These are phyloP conservation scores for Salix exigua DNA, from an alignment of 345 rosid species.

Conservation along the genomic window DNA sequence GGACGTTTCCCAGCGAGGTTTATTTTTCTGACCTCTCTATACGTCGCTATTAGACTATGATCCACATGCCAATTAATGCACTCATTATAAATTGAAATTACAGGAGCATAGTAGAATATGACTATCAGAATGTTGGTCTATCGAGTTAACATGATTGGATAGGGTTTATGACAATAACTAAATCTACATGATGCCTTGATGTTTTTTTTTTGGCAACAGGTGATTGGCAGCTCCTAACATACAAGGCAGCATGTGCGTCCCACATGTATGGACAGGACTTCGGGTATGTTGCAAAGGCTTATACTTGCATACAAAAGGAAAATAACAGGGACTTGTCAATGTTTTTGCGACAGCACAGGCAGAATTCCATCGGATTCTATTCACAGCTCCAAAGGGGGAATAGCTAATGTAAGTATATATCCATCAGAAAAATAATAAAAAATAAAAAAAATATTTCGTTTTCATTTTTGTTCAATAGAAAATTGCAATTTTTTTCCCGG, in stretches of 20 bases:
- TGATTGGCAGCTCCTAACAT: constrained; percentile 44
- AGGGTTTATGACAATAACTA: neutral
- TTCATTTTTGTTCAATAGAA: no score
- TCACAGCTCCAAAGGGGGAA: constrained; percentile 14
- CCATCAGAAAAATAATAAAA: no score
- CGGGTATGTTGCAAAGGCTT: constrained; percentile 43
- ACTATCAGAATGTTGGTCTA: no score
- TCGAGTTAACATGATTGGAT: neutral
- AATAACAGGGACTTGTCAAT: constrained; percentile 29
- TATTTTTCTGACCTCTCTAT: no score
- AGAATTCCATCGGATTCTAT: constrained; percentile 33
- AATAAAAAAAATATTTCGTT: no score
- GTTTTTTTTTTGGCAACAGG: constrained; percentile 28
- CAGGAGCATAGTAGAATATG: no score
- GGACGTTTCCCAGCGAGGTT: no score
- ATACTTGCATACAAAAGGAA: constrained; percentile 24
- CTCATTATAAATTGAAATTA: no score
- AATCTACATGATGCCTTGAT: neutral
- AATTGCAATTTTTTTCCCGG: no score
- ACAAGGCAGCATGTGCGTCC: constrained; percentile 72
- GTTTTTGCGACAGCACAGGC: constrained; percentile 44
- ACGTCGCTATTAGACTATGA: no score
- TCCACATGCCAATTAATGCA: no score
- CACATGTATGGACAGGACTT: constrained; percentile 58
- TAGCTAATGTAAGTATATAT: neutral